Base-by-base conservation (phyloP, 305 asterid genomes). In the Andrographis paniculata region DNA sequence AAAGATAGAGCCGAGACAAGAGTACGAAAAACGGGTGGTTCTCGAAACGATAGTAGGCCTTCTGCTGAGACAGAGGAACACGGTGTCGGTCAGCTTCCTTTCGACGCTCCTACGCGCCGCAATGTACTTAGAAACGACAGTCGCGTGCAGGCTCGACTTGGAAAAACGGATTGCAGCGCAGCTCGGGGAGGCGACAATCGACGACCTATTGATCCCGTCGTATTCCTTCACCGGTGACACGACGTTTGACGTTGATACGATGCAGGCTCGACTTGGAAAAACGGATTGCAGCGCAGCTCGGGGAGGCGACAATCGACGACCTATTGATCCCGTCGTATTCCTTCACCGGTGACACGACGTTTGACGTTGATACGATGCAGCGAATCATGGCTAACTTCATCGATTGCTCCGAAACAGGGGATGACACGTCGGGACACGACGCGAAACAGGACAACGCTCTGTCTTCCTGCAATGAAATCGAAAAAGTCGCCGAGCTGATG, bases 91-190 rank as follows among this genome's bases (percentile, higher is more conserved):
- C 11, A 76, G 96, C 87, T 86, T 86, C 65, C 77, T 91, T 0
- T 91, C 96, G n/a, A 83, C 75, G 95, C 92, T 86, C 44, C 88
- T 91, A 4, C 63, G 95, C 48, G 93, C 96, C 4, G 65, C 96
- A 9, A 75, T 77, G 33, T 77, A 67, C 59, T 66, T 89, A 1
- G 95, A 86, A 33, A 83, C 96, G 4, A 83, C 95, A 3, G 79
- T 80, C 22, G 87, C 95, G 20, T 91, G 96, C 62, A 64, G 89
- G 68, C 82, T 86, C 6, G 95, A 86, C 64, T 50, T 91, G 77
- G 98, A 91, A 77, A 91, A 70, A 73, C 70, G 96, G 42, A 74
- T 91, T 60, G 87, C 76, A 0, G 23, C 30, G 37, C 92, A 87
- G 50, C 83, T 91, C 1, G 81, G 80, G 42, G 94, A 91, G 62